Evolutionary conservation across 169 alveolate genomes (phyloP).

Genomic region (Cryptosporidium felis): DNA sequence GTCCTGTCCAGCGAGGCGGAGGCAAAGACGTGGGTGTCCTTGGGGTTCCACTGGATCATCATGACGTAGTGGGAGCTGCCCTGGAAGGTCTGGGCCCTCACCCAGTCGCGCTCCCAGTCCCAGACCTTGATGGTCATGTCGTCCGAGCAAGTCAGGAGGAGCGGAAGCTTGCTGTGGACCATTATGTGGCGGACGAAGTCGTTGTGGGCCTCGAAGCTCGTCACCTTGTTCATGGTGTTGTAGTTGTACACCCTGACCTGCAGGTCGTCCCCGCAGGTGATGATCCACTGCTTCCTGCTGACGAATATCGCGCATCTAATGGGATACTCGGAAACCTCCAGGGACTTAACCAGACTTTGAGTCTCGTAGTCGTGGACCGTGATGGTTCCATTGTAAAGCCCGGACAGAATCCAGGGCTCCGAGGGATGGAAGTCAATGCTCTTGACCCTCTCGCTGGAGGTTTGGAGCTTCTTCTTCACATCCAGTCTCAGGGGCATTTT

Average conservation of each 20-base stretch:
- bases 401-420: conserved; percentile 95
- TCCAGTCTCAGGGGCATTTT: conserved; percentile 93
- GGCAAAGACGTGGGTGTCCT: conserved; percentile 96
- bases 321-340: conserved; percentile 93
- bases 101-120: conserved; percentile 96
- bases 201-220: conserved; percentile 94
- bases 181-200: conserved; percentile 96
- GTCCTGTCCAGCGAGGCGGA: conserved; percentile 94
- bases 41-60: conserved; percentile 96
- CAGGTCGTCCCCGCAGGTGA: conserved; percentile 92
- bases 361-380: conserved; percentile 87
- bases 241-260: conserved; percentile 93
- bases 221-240: conserved; percentile 94
- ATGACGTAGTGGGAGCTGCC: conserved; percentile 98
- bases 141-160: conserved; percentile 94
- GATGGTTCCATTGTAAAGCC: conserved; percentile 92
- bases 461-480: conserved; percentile 90
- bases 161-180: conserved; percentile 95
- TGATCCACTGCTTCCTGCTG: conserved; percentile 93
- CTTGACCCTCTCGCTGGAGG: conserved; percentile 94
- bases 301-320: conserved; percentile 95
- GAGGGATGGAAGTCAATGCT: conserved; percentile 95
- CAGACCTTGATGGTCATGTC: conserved; percentile 96
- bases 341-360: conserved; percentile 89
- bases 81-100: conserved; percentile 89